Conservation (phyloP, 805 yeast species). For the Zygosaccharomyces bailii region DNA sequence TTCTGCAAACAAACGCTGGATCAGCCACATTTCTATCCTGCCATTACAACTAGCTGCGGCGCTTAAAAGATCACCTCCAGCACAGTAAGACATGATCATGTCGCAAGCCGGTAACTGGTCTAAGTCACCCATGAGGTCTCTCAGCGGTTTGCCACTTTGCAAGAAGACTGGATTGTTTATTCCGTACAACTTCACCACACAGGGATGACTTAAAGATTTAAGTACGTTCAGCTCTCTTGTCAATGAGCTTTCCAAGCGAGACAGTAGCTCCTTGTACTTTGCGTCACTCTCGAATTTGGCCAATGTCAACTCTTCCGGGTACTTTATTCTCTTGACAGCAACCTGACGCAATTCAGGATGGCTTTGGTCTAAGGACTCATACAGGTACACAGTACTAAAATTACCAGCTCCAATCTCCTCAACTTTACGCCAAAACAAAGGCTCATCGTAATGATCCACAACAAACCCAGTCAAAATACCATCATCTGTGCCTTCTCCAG, state of each 20-base stretch:
- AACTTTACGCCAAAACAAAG: constrained; percentile 36
- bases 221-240: constrained; percentile 74
- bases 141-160: constrained; percentile 28
- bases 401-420: constrained; percentile 61
- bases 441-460: constrained; percentile 15
- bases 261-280: constrained; percentile 40
- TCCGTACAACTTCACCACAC: constrained; percentile 61
- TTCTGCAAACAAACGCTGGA: constrained; percentile 67
- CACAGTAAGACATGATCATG: constrained; percentile 70
- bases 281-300: constrained; percentile 14
- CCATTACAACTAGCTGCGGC: constrained; percentile 46
- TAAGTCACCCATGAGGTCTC: constrained; percentile 33
- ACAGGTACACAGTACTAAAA: constrained; percentile 62
- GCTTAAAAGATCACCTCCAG: constrained; percentile 82
- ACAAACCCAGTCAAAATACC: constrained; percentile 22
- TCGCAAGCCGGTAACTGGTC: constrained; percentile 24
- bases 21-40: constrained; percentile 45
- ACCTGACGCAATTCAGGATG: constrained; percentile 33
- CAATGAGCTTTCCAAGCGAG: constrained; percentile 57
- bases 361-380: constrained; percentile 31
- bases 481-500: constrained; percentile 9
- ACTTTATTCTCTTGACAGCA: constrained; percentile 67
- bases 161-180: constrained; percentile 31
- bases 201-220: constrained; percentile 57
- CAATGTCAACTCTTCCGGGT: constrained; percentile 32